Evolutionary conservation across 176 grass and related monocot species (phyloP).

Genomic region (Musa acuminata): DNA sequence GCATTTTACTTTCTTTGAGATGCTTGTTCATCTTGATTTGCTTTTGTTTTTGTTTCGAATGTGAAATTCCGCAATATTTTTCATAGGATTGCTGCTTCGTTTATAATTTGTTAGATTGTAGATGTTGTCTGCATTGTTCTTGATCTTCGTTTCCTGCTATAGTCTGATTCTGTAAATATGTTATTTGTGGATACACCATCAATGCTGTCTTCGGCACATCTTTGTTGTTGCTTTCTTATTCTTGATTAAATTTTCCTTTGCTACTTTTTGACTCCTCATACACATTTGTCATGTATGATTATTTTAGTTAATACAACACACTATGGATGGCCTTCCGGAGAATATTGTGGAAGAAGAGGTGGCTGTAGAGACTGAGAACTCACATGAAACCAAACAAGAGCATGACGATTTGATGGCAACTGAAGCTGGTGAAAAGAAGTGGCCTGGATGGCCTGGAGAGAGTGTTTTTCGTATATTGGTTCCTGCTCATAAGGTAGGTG

Average conservation of each 20-base stretch:
- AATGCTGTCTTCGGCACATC: too few relatives aligned
- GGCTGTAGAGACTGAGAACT: slow-evolving; percentile 25
- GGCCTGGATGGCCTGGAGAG: slow-evolving; percentile 94
- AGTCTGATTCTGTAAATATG: too few relatives aligned
- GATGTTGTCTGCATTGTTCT: too few relatives aligned
- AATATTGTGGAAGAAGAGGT: slow-evolving; percentile 30
- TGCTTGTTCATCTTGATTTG: too few relatives aligned
- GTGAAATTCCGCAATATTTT: too few relatives aligned
- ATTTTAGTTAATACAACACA: not conserved
- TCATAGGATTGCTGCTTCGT: too few relatives aligned
- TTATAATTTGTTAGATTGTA: too few relatives aligned
- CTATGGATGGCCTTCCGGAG: slow-evolving; percentile 46
- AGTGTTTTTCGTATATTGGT: slow-evolving; percentile 79
- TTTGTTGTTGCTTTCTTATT: not conserved
- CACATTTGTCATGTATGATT: not conserved
- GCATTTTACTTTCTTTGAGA: too few relatives aligned
- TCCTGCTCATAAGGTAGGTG: slow-evolving; percentile 69
- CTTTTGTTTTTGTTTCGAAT: too few relatives aligned
- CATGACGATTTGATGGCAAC: not conserved
- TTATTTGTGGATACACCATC: too few relatives aligned
- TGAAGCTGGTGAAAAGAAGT: slow-evolving; percentile 45
- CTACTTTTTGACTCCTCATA: too few relatives aligned
- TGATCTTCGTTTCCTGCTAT: too few relatives aligned
- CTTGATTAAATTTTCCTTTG: not conserved
- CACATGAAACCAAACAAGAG: slow-evolving; percentile 19